Conservation (phyloP, 371 early-diverging fungal genomes). For the Lichtheimia hyalospora region DNA sequence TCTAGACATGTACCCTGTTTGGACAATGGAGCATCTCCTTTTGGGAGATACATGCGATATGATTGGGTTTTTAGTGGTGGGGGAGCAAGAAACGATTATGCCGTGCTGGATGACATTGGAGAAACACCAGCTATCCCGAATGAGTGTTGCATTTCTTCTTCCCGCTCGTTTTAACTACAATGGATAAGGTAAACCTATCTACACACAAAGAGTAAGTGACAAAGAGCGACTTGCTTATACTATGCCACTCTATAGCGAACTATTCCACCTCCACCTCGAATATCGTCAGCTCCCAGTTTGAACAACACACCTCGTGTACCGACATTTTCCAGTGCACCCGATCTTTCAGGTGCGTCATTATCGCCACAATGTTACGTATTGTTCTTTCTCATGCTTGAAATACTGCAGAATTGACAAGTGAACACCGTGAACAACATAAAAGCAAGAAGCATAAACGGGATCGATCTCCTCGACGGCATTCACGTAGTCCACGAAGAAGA, state of each 20-base stretch:
- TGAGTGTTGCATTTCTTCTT: too few relatives aligned
- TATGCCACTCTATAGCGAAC: background rate
- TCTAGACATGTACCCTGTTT: too few relatives aligned
- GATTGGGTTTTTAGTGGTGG: too few relatives aligned
- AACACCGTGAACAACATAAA: conserved; percentile 1
- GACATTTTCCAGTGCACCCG: conserved; percentile 38
- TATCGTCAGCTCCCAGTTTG: conserved; percentile 26
- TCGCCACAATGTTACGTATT: too few relatives aligned
- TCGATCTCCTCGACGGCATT: conserved; percentile 4
- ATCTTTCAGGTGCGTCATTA: conserved; percentile 15
- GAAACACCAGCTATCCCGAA: too few relatives aligned
- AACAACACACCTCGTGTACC: conserved; percentile 12
- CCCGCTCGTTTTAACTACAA: background rate
- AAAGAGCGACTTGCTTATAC: background rate
- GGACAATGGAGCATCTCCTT: too few relatives aligned
- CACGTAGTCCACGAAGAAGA: background rate
- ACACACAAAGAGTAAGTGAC: background rate
- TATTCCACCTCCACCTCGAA: conserved; percentile 24
- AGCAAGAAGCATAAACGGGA: conserved; percentile 16
- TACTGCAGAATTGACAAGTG: background rate
- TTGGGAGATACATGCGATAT: too few relatives aligned
- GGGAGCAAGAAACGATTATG: too few relatives aligned
- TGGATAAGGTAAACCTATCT: background rate
- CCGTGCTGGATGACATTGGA: too few relatives aligned
- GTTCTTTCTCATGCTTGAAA: conserved; percentile 1